Base-by-base conservation (phyloP, 2,329 filamentous ascomycete species). In the Plectosphaerella cucumerina region DNA sequence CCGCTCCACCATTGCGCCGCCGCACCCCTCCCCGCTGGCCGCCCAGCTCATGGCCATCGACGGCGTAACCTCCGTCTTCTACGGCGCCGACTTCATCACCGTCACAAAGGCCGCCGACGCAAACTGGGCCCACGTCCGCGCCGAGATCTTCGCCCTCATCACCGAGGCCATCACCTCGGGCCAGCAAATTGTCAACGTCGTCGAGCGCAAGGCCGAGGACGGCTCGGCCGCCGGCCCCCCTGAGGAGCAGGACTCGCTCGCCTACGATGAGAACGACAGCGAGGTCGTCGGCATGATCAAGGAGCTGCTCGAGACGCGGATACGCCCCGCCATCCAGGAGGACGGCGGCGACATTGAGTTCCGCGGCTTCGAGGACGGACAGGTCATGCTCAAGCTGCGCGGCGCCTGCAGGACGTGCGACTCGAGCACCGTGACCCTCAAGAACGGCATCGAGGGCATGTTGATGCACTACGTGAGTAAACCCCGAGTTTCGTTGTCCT, bases 271-370 rank as follows among this genome's bases (percentile, higher is more conserved):
- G 65, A 86, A 95, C 56, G 94, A 99, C 66, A 87, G 86, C 58
- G 94, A 99, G 71, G 90, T 97, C 11, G 87, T 99, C 9, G 88
- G 90, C 53, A 97, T 97, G 94, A 97, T 99, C 72, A 96, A 97
- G 74, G 94, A 99, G 72, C 75, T 99, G 31, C 77, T 99, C 34
- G 94, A 99, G 71, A 99, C 94, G 22, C 81, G 94, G 55, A 96
- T 99, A 63, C 81, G 94, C 42, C 94, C 94, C 1, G 89, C 93
- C 1, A 99, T 99, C 56, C 94, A 97, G 69, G 94, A 97, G 67
- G 94, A 99, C 60, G 94, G 94, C 45, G 94, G 94, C 44, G 94
- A 99, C 67, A 97, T 99, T 63, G 94, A 99, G 68, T 95, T 93
- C 67, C 79, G 89, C 17, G 93, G 93, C 1, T 97, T 97, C 62